Percentiles rank a stretch among this genome's conserved stretches.
Evolutionary conservation across 2,329 filamentous ascomycete species (phyloP).

Genomic region (Cladosporium sp.): DNA sequence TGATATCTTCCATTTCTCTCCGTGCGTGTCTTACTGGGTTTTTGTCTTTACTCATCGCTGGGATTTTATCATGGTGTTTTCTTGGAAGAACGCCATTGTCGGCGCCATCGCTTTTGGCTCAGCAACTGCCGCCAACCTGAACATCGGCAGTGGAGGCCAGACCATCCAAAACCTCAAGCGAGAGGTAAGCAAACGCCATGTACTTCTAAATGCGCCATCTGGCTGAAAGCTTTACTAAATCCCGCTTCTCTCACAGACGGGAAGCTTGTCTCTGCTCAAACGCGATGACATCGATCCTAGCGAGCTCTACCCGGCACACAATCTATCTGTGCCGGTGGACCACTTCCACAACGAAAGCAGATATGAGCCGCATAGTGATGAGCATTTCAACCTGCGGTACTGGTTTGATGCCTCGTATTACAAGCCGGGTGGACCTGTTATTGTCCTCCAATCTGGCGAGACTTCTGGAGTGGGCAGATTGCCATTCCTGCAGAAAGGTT

Average conservation of each 20-base stretch:
- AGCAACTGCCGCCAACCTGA: background rate
- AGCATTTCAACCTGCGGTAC: constrained; percentile 67
- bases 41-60: background rate
- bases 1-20: background rate
- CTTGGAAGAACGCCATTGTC: background rate
- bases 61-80: background rate
- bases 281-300: constrained; percentile 28
- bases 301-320: constrained; percentile 45
- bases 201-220: too few relatives aligned
- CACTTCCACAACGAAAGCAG: constrained; percentile 77
- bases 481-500: constrained; percentile 66
- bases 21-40: background rate
- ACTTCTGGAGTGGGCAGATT: constrained; percentile 60
- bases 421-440: constrained; percentile 72
- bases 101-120: background rate
- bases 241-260: background rate
- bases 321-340: constrained; percentile 61
- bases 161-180: background rate
- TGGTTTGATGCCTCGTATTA: constrained; percentile 80
- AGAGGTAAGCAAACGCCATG: background rate
- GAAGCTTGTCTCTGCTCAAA: constrained; percentile 8
- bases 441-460: constrained; percentile 72
- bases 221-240: background rate
- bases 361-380: constrained; percentile 73
- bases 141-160: constrained; percentile 6